Evolutionary conservation across 2,329 filamentous ascomycete species (phyloP).

Genomic region (Stylonectria norvegica): DNA sequence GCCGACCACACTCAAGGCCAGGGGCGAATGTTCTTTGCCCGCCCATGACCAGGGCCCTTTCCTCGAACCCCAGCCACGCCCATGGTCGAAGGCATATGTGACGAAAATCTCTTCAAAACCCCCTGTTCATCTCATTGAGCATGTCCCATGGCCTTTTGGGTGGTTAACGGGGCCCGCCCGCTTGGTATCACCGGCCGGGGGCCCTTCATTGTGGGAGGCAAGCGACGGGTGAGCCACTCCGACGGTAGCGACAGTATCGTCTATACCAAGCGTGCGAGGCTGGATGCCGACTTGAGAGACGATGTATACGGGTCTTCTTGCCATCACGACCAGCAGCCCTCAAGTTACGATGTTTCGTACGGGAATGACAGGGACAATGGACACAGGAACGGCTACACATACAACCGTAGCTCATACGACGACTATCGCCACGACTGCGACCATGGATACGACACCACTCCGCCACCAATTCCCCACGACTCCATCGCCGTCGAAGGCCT

Average conservation of each 20-base stretch:
- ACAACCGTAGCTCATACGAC: slow-evolving; percentile 1
- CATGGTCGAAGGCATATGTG: slow-evolving; percentile 5
- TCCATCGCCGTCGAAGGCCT: slow-evolving; percentile 30
- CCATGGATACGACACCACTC: slow-evolving; percentile 11
- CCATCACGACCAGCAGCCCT: slow-evolving; percentile 3
- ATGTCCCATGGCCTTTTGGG: slow-evolving; percentile 42
- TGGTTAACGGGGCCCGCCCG: slow-evolving; percentile 33
- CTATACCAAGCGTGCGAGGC: slow-evolving; percentile 21
- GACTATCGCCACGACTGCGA: slow-evolving; percentile 9
- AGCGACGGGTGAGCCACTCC: slow-evolving; percentile 37
- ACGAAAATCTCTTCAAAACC: slow-evolving; percentile 5
- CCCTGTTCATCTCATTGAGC: slow-evolving; percentile 19
- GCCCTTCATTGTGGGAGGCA: slow-evolving; percentile 35
- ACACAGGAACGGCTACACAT: slow-evolving; percentile 1
- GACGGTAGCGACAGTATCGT: slow-evolving; percentile 30
- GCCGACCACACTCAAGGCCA: no score
- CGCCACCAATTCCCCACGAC: slow-evolving; percentile 7
- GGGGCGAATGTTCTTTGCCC: no score
- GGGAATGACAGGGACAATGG: slow-evolving; percentile 4
- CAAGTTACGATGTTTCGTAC: not conserved
- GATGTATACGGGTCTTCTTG: slow-evolving; percentile 2
- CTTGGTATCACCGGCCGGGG: slow-evolving; percentile 23
- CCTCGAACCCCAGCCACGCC: not conserved
- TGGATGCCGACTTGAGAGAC: slow-evolving; percentile 8
- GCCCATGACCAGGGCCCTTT: no score